phyloP scores from a whole-genome alignment of 192 early-diverging fungal species.

The Mortierella claussenii region DNA sequence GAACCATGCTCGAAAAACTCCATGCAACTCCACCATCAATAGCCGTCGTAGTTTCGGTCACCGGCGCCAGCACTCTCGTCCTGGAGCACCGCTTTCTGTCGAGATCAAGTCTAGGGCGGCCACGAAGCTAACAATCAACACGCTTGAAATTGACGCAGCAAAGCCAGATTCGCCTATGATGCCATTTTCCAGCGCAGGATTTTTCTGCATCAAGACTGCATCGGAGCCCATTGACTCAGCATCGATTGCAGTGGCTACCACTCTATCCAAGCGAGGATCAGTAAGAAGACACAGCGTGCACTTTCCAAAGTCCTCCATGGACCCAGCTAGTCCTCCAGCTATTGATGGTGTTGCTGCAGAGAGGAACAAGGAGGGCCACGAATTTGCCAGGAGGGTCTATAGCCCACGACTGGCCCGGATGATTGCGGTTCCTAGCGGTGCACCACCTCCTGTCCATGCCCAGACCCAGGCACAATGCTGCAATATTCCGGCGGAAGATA shows the following conservation, averaged over 20 bases:
- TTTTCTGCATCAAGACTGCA: neutral
- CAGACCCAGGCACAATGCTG: neutral
- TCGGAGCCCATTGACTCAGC: neutral
- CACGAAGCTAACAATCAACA: neutral
- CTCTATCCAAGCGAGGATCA: too few relatives aligned
- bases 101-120: neutral
- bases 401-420: neutral
- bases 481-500: too few relatives aligned
- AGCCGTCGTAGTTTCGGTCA: neutral
- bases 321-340: too few relatives aligned
- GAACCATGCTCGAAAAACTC: neutral
- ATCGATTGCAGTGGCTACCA: too few relatives aligned
- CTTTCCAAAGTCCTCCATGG: too few relatives aligned
- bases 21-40: neutral
- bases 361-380: too few relatives aligned
- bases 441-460: neutral
- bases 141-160: neutral
- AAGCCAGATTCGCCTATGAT: slow-evolving; percentile 1
- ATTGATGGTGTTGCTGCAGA: too few relatives aligned
- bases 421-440: slow-evolving; percentile 1
- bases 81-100: neutral
- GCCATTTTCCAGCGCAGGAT: neutral
- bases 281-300: too few relatives aligned
- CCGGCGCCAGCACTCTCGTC: neutral
- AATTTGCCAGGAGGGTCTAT: too few relatives aligned